Evolutionary conservation across 2,329 filamentous ascomycete genomes (phyloP), one percentile per base, ranked within the genome.

Genomic region (Sporothrix brasiliensis): DNA sequence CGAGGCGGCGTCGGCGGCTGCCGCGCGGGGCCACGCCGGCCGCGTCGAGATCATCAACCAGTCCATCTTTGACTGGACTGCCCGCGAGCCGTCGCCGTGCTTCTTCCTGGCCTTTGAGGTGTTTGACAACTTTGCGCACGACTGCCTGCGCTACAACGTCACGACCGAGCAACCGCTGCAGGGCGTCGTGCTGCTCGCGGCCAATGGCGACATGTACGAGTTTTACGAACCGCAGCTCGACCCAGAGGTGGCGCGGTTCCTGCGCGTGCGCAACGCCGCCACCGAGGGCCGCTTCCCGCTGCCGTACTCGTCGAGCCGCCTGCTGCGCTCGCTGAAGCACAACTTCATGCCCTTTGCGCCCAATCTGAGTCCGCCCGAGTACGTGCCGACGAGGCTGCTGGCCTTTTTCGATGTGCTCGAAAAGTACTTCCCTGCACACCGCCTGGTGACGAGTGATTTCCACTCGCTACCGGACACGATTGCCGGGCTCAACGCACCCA

Each of bases 51-150:
- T 99, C 78, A 90, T 98, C 81, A 97, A 98, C 82, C 88, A 89
- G 75, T 96, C 92, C 77, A 92, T 99, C 78, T 98, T 99, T 78
- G 93, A 97, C 79, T 99, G 95, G 94, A 84, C 91, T 74, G 87
- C 88, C 61, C 92, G 91, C 74, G 92, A 97, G n/a, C 91, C 93
- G 10, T 92, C 91, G 2, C 95, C 94, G 0, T 98, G 95, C 83
- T 99, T 97, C 85, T 98, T 99, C 84, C 87, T 99, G 54, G 95
- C 94, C 58, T 91, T 99, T 81, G 95, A 99, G 81, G 95, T 99
- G 74, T 97, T 97, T 77, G 95, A 99, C 83, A 99, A 99, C 82
- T 98, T 99, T 79, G 90, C 93, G 49, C 96, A 99, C 82, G 95
- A 99, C 81, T 87, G 90, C 71, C 89, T 99, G 73, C 94, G 96